Evolutionary conservation across 345 rosid species (phyloP).

Genomic region (Gynandropsis gynandra): DNA sequence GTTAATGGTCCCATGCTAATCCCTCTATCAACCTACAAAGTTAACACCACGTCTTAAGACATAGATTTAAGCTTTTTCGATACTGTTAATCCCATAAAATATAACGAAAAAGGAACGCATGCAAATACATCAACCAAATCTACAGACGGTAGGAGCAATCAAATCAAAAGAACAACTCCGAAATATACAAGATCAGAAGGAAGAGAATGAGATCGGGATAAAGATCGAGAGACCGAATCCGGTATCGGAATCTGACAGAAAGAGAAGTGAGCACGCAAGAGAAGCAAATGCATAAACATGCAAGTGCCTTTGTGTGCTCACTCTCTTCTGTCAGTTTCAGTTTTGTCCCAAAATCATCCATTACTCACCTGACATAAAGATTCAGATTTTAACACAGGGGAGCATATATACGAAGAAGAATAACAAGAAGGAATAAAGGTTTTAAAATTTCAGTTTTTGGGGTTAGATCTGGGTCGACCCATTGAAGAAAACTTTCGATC

Average conservation of each 20-base stretch:
- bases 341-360: conserved; percentile 4
- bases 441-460: too few relatives aligned
- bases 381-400: too few relatives aligned
- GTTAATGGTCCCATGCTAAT: conserved; percentile 48
- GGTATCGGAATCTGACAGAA: conserved; percentile 78
- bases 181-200: conserved; percentile 4
- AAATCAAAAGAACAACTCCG: conserved; percentile 8
- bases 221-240: conserved; percentile 21
- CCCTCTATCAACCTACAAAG: conserved; percentile 20
- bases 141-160: not conserved
- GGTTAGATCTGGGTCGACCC: conserved; percentile 15
- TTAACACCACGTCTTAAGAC: conserved; percentile 41
- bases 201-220: conserved; percentile 20
- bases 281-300: conserved; percentile 50
- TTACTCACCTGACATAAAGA: too few relatives aligned
- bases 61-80: conserved; percentile 26
- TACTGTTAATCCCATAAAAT: conserved; percentile 29
- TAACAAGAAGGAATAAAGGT: too few relatives aligned
- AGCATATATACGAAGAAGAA: too few relatives aligned
- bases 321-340: conserved; percentile 99
- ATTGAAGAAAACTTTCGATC: conserved; percentile 1
- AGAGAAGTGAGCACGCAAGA: conserved; percentile 96
- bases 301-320: conserved; percentile 90
- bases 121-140: conserved; percentile 14
- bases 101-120: conserved; percentile 22